Evolutionary conservation across 345 rosid species (phyloP).

Genomic region (Dipteronia dyeriana): DNA sequence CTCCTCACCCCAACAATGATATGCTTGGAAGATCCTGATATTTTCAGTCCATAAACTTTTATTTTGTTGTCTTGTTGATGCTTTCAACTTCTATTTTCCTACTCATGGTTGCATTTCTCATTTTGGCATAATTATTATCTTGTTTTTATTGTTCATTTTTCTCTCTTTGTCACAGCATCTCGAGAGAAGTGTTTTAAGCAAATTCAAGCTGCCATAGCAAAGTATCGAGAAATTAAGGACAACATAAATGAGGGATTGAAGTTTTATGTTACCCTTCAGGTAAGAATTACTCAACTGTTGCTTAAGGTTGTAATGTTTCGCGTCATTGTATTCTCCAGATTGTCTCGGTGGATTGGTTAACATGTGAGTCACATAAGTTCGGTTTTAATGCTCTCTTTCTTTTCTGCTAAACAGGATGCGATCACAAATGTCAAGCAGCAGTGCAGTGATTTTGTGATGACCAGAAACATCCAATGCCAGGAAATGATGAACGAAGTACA

Average conservation of each 20-base stretch:
- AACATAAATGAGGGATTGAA: conserved; percentile 94
- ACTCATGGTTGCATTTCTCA: not conserved
- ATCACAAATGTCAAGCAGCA: conserved; percentile 95
- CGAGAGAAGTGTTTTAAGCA: conserved; percentile 93
- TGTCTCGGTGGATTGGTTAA: not conserved
- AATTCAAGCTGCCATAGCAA: conserved; percentile 84
- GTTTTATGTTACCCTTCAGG: conserved; percentile 98
- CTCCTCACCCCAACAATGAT: not conserved
- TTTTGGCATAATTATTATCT: conserved; percentile 7
- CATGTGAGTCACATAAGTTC: not conserved
- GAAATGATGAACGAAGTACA: conserved; percentile 99
- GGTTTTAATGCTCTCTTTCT: not conserved
- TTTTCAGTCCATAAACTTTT: not conserved
- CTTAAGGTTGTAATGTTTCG: not conserved
- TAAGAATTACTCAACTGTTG: conserved; percentile 28
- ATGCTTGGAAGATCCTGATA: not conserved
- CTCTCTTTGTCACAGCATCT: conserved; percentile 54
- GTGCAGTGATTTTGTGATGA: conserved; percentile 96
- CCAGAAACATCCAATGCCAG: conserved; percentile 92
- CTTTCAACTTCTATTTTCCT: not conserved
- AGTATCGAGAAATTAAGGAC: conserved; percentile 92
- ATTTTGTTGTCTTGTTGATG: not conserved
- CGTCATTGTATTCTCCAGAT: not conserved
- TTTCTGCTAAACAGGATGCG: conserved; percentile 65
- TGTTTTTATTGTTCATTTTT: conserved; percentile 9